Evolutionary conservation across 257 asterid species (phyloP).

Genomic region (Lycium barbarum): DNA sequence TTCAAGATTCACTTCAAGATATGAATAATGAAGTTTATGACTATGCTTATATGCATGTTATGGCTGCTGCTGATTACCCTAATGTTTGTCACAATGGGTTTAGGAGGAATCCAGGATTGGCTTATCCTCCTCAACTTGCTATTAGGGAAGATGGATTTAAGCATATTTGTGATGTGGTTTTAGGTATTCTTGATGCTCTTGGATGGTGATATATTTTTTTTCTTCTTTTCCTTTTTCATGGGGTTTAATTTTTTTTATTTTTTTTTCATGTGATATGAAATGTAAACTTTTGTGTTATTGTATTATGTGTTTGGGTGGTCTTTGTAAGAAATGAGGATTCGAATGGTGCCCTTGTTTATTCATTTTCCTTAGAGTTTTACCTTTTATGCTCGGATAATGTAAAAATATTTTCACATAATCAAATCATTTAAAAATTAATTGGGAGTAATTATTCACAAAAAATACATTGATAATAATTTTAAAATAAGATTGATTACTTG

Average conservation of each 20-base stretch:
- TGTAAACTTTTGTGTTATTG: not conserved
- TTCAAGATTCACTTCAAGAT: constrained; percentile 58
- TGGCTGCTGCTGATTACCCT: constrained; percentile 93
- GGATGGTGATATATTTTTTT: constrained; percentile 27
- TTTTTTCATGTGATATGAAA: not conserved
- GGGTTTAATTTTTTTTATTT: not conserved
- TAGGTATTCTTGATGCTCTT: constrained; percentile 74
- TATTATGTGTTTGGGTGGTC: not conserved
- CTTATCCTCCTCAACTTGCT: constrained; percentile 68
- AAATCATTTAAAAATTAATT: too few species aligned
- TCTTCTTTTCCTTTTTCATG: not conserved
- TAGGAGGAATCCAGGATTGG: constrained; percentile 49
- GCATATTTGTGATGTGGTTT: constrained; percentile 74
- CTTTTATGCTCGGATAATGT: not conserved
- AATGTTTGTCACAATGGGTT: constrained; percentile 67
- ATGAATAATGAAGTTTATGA: constrained; percentile 65
- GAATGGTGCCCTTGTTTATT: not conserved
- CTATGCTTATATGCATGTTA: constrained; percentile 82
- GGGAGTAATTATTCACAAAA: not conserved
- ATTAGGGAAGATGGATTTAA: constrained; percentile 68
- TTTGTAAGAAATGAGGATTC: not conserved
- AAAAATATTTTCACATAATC: too few species aligned
- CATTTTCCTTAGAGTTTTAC: not conserved
- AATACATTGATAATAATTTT: not conserved
- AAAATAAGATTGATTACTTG: not conserved